These are phyloP conservation scores for Solanum chmielewskii DNA, from an alignment of 257 asterid species.

Conservation along the genomic window DNA sequence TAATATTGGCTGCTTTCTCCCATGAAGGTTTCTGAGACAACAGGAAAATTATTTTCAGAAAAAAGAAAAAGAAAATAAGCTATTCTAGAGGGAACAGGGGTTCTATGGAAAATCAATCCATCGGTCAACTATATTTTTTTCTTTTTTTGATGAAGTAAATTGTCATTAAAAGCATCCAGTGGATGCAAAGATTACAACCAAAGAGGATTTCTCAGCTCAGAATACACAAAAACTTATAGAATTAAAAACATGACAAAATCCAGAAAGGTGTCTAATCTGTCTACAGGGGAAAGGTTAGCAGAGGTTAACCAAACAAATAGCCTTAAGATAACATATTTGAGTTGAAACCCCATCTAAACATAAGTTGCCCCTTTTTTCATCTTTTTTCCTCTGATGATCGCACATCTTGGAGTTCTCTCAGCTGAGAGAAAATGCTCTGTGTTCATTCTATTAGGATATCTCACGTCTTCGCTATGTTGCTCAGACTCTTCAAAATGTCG, in stretches of 20 bases:
- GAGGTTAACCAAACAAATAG: neutral
- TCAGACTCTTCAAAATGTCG: neutral
- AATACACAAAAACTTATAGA: neutral
- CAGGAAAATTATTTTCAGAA: neutral
- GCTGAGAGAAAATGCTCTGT: neutral
- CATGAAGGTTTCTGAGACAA: constrained; percentile 85
- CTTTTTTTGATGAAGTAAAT: neutral
- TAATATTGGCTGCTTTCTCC: constrained; percentile 89
- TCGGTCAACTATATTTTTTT: neutral
- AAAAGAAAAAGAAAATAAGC: constrained; percentile 1
- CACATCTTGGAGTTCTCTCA: neutral
- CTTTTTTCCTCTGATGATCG: neutral
- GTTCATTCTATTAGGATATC: neutral
- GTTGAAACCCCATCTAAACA: neutral
- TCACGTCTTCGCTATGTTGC: neutral
- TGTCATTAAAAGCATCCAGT: neutral
- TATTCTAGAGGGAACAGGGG: neutral
- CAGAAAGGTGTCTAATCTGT: neutral
- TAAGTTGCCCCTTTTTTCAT: neutral
- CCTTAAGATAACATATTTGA: neutral
- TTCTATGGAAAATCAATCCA: neutral
- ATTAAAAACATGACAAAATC: neutral
- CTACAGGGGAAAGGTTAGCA: neutral
- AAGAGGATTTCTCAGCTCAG: neutral
- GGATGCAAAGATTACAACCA: neutral